phyloP scores from a whole-genome alignment of 805 yeast species.

The Priceomyces medius region DNA sequence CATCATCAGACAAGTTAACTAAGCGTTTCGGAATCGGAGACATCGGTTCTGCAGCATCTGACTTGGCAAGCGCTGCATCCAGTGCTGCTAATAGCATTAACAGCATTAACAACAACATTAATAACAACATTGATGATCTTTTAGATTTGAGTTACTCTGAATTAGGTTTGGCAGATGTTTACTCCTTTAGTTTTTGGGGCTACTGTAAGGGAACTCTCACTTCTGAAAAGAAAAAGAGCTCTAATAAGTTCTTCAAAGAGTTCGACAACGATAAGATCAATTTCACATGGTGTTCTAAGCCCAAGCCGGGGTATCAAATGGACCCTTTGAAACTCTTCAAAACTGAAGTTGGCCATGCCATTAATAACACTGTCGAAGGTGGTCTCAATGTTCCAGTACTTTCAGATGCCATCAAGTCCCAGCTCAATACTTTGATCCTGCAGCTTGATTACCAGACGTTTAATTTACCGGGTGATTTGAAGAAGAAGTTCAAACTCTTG shows the following conservation, averaged over 20 bases:
- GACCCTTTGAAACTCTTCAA: constrained; percentile 46
- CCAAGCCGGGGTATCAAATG: constrained; percentile 56
- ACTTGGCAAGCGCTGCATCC: background rate
- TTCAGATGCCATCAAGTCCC: constrained; percentile 13
- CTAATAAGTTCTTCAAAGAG: constrained; percentile 12
- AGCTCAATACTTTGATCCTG: constrained; percentile 20
- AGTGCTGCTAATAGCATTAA: constrained; percentile 1
- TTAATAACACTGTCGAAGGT: constrained; percentile 23
- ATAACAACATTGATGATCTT: background rate
- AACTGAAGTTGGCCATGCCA: constrained; percentile 29
- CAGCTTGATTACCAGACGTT: constrained; percentile 32
- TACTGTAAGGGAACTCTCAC: constrained; percentile 36
- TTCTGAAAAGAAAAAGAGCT: constrained; percentile 4
- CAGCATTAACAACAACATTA: background rate
- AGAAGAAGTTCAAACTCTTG: constrained; percentile 44
- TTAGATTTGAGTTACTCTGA: constrained; percentile 22
- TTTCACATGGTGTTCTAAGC: constrained; percentile 51
- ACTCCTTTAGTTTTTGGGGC: constrained; percentile 43
- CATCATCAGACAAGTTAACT: background rate
- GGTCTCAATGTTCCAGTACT: constrained; percentile 16
- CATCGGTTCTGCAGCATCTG: background rate
- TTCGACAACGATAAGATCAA: constrained; percentile 32
- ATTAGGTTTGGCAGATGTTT: constrained; percentile 42
- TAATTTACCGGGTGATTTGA: constrained; percentile 54
- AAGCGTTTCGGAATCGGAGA: constrained; percentile 3